These are phyloP conservation scores for Acer negundo DNA, from an alignment of 345 rosid genomes.

Conservation along the genomic window DNA sequence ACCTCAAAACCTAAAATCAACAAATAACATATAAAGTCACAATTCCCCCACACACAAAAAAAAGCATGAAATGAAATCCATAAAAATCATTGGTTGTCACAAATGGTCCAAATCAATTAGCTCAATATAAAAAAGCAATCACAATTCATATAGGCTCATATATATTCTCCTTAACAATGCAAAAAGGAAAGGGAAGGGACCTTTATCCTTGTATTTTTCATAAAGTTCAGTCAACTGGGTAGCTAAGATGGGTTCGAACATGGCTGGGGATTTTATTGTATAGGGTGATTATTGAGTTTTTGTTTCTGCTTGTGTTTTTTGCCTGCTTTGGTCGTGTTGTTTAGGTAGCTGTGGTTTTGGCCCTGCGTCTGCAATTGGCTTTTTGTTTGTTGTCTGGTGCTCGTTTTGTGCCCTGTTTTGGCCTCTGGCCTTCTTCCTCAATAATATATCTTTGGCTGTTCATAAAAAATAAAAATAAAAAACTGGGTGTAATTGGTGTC, in stretches of 20 bases:
- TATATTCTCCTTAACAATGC: not conserved
- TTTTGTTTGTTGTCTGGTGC: too few relatives aligned
- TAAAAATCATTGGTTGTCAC: not conserved
- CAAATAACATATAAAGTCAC: conserved; percentile 15
- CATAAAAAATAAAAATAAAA: too few relatives aligned
- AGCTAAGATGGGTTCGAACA: too few relatives aligned
- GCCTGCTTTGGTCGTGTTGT: too few relatives aligned
- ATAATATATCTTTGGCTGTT: too few relatives aligned
- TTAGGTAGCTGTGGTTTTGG: too few relatives aligned
- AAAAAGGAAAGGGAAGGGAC: conserved; percentile 31
- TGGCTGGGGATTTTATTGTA: too few relatives aligned
- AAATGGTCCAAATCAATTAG: not conserved
- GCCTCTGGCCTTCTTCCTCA: too few relatives aligned
- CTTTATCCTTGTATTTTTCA: conserved; percentile 66
- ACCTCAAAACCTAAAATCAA: conserved; percentile 67
- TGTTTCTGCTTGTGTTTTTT: too few relatives aligned
- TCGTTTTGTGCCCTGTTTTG: too few relatives aligned
- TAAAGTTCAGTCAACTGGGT: conserved; percentile 80
- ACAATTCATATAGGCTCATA: not conserved
- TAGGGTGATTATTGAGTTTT: too few relatives aligned
- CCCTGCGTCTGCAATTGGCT: too few relatives aligned
- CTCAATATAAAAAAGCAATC: not conserved
- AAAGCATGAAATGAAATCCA: not conserved
- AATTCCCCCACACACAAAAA: not conserved
- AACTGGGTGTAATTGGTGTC: conserved; percentile 77